These are phyloP conservation scores for Adenanthera pavonina DNA, from an alignment of 306 rosid species.

Conservation along the genomic window DNA sequence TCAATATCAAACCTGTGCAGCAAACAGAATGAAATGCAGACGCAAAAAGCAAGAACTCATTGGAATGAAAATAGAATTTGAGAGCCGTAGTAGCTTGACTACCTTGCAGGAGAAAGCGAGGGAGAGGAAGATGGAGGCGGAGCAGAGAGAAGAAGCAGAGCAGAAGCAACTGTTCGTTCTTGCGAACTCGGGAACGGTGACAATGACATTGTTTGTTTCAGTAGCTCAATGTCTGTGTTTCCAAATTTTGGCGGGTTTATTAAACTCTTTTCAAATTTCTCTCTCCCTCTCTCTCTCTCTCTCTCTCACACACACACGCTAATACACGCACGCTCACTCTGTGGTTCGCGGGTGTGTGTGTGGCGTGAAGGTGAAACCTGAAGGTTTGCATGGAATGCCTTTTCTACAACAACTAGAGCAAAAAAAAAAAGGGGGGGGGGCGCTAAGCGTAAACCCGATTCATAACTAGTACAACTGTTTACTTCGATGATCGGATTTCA, in stretches of 20 bases:
- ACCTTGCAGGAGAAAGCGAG: conserved; percentile 48
- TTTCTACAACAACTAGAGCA: too few relatives aligned
- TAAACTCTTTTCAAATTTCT: conserved; percentile 36
- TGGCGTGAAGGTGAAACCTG: background rate
- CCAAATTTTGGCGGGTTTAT: conserved; percentile 64
- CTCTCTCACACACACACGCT: too few relatives aligned
- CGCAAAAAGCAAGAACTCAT: background rate
- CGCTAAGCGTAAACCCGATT: background rate
- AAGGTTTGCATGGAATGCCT: background rate
- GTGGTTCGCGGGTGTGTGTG: background rate
- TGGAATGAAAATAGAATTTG: background rate
- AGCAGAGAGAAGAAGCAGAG: conserved; percentile 72
- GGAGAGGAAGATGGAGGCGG: conserved; percentile 37
- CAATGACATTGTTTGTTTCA: conserved; percentile 52
- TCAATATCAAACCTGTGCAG: conserved; percentile 48
- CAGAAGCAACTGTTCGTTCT: conserved; percentile 76
- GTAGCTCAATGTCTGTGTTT: conserved; percentile 38
- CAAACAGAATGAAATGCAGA: conserved; percentile 17
- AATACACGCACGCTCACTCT: background rate
- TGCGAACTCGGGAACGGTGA: conserved; percentile 62
- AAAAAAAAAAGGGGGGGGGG: background rate
- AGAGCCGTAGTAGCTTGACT: background rate
- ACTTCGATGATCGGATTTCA: conserved; percentile 14
- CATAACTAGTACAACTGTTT: background rate
- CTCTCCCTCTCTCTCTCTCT: conserved; percentile 19